These are phyloP conservation scores for Camellia sinensis DNA, from an alignment of 148 eudicot species.

Conservation along the genomic window DNA sequence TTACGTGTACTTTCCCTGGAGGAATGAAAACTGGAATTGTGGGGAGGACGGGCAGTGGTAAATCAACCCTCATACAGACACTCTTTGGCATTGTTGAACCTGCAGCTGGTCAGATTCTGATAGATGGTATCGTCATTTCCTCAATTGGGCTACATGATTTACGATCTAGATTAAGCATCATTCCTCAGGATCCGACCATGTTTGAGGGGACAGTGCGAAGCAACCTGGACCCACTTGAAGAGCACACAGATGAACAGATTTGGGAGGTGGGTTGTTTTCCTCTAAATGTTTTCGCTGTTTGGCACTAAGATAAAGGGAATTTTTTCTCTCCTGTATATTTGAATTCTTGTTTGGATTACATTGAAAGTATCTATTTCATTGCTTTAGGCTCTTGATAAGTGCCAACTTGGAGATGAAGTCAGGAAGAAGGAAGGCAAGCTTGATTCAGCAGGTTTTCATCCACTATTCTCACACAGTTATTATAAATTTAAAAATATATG, in stretches of 20 bases:
- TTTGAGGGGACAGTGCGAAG: slow-evolving; percentile 64
- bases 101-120: slow-evolving; percentile 41
- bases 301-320: background rate
- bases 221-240: slow-evolving; percentile 66
- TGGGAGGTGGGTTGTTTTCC: slow-evolving; percentile 45
- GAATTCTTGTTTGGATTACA: background rate
- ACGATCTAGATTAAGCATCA: slow-evolving; percentile 59
- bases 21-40: slow-evolving; percentile 58
- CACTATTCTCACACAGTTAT: background rate
- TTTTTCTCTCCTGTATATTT: background rate
- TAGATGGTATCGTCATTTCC: slow-evolving; percentile 46
- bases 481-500: too few species aligned
- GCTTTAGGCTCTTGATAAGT: slow-evolving; percentile 78
- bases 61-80: slow-evolving; percentile 64
- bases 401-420: slow-evolving; percentile 86
- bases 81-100: slow-evolving; percentile 63
- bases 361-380: background rate
- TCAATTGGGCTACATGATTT: slow-evolving; percentile 57
- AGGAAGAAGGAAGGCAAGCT: slow-evolving; percentile 75
- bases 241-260: slow-evolving; percentile 54
- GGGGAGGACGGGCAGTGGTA: slow-evolving; percentile 70
- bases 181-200: slow-evolving; percentile 73
- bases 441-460: slow-evolving; percentile 62
- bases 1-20: slow-evolving; percentile 57
- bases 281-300: background rate